Evolutionary conservation across 2,329 filamentous ascomycete genomes (phyloP).

Genomic region (Diaporthe sp.): DNA sequence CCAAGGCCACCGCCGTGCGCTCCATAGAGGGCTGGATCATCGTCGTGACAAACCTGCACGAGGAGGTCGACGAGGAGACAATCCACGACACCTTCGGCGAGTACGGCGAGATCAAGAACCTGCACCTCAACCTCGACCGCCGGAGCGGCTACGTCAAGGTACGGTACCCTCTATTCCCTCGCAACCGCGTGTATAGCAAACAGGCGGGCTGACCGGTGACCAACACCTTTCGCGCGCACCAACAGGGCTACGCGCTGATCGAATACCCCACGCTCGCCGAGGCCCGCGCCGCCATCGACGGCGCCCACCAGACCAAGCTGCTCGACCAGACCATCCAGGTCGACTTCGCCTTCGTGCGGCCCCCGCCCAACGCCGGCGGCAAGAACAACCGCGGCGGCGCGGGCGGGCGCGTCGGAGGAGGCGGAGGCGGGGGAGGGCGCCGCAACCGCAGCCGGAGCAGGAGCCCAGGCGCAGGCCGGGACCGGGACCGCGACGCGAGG

Average conservation of each 20-base stretch:
- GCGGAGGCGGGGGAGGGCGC: slow-evolving; percentile 55
- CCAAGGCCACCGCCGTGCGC: slow-evolving; percentile 83
- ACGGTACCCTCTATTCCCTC: slow-evolving; percentile 41
- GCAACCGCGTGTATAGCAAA: neutral
- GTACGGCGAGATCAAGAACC: slow-evolving; percentile 88
- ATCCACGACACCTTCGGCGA: slow-evolving; percentile 86
- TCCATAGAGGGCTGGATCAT: slow-evolving; percentile 93
- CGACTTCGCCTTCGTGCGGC: slow-evolving; percentile 88
- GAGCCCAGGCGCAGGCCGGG: slow-evolving; percentile 56
- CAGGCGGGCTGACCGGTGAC: slow-evolving; percentile 28
- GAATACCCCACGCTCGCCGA: slow-evolving; percentile 86
- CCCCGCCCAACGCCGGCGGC: slow-evolving; percentile 73
- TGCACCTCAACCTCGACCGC: slow-evolving; percentile 86
- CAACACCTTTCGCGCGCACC: neutral
- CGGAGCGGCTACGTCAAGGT: slow-evolving; percentile 91
- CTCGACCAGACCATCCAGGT: slow-evolving; percentile 86
- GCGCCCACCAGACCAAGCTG: slow-evolving; percentile 81
- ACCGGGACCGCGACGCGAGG: slow-evolving; percentile 40
- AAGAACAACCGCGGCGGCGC: slow-evolving; percentile 51
- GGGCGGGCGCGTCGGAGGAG: slow-evolving; percentile 55
- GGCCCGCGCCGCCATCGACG: slow-evolving; percentile 85
- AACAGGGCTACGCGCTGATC: slow-evolving; percentile 85
- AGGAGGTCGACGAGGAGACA: slow-evolving; percentile 88
- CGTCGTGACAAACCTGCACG: slow-evolving; percentile 88
- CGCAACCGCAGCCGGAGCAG: slow-evolving; percentile 64